phyloP scores from a whole-genome alignment of 768 basidiomycete genomes.

The Auricularia heimuer region DNA sequence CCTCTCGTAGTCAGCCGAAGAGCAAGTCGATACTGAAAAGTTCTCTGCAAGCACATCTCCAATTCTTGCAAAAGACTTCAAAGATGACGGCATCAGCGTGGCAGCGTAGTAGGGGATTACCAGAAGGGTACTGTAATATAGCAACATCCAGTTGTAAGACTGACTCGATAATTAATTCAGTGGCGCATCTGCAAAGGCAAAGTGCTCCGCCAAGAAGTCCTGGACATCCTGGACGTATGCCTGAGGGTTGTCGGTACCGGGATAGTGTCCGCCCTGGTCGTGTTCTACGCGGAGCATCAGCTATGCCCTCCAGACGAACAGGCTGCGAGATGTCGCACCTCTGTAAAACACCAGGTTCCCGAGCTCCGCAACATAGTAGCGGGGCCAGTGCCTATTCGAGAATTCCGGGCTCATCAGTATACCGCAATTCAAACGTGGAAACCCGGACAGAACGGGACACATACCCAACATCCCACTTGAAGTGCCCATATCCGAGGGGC shows the following conservation, averaged over 20 bases:
- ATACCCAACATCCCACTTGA: conserved; percentile 1
- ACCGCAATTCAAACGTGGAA: not conserved
- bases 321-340: not conserved
- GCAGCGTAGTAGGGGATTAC: no score
- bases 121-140: no score
- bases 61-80: no score
- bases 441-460: not conserved
- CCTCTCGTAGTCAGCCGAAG: no score
- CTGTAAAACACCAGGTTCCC: not conserved
- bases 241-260: not conserved
- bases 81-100: no score
- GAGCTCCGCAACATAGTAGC: not conserved
- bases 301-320: not conserved
- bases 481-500: conserved; percentile 4
- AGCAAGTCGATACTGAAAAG: no score
- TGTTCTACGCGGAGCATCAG: not conserved
- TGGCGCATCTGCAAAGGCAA: not conserved
- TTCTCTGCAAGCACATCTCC: no score
- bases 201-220: not conserved
- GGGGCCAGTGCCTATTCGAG: not conserved
- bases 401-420: not conserved
- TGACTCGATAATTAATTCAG: no score
- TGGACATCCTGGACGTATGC: not conserved
- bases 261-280: not conserved
- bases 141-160: no score